Evolutionary conservation across 345 rosid genomes (phyloP), one percentile per base, ranked within the genome.

Genomic region (Kernera saxatilis): DNA sequence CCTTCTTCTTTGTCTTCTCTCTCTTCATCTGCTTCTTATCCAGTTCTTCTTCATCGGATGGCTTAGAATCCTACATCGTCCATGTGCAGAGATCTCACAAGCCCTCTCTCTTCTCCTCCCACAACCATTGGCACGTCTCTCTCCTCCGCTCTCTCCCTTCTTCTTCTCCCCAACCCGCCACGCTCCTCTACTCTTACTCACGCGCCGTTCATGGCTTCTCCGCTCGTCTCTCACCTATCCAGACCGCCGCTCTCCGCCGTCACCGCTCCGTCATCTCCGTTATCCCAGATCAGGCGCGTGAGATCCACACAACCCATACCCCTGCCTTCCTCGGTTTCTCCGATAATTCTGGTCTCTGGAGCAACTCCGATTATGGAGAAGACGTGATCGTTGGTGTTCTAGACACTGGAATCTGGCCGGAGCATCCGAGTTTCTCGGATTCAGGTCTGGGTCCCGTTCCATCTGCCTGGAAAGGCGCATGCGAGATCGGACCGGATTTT

Each of bases 381-480:
- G 97, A 85, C 44, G 83, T 91, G 3, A 86, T 91, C 39, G 62
- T 91, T 22, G 96, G 99, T 17, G 87, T 91, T 63, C 79, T 94
- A 0, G 98, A 94, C 57, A 91, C 98, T 9, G 92, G 96, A 30
- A 86, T 91, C 40, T 94, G 95, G 93, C 93, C 95, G 4, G 91
- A 84, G 33, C 88, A 88, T 27, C 83, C 73, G 8, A 91, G 97
- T 70, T 91, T 94, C 70, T 69, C 77, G 2, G 90, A 85, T 30
- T 53, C 78, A 0, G 83, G 73, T 8, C 62, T 89, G 6, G 72
- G 87, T 41, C 78, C 82, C 0, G 77, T 89, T 39, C 96, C 96
- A 0, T 60, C 69, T 13, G 48, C 55, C 19, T 94, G 96, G 96
- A 84, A 83, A 71, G 96, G 98, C 18, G 25, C 39, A 6, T 91